phyloP scores from a whole-genome alignment of 2,329 filamentous ascomycete species.

The Meredithiella fracta region DNA sequence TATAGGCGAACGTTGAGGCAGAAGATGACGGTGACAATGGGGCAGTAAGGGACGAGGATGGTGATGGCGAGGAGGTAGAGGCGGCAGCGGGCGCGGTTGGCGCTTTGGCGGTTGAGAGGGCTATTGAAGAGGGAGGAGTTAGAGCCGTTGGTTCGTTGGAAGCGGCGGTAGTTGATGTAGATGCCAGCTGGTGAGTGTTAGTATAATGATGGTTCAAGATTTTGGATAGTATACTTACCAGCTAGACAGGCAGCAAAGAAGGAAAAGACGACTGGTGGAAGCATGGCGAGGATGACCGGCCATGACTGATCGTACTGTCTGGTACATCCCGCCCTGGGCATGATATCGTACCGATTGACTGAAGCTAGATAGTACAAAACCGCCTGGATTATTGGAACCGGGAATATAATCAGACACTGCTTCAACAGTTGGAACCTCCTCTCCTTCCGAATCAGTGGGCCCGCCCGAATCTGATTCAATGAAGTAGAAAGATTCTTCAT shows the following conservation, averaged over 20 bases:
- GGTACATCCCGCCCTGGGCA: conserved; percentile 33
- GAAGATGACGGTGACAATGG: conserved; percentile 28
- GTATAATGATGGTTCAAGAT: conserved; percentile 3
- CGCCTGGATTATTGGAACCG: conserved; percentile 33
- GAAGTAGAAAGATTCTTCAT: conserved; percentile 37
- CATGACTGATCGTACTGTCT: conserved; percentile 29
- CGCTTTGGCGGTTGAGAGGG: conserved; percentile 6
- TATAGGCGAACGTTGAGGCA: conserved; percentile 25
- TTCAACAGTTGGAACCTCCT: conserved; percentile 26
- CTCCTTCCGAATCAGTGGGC: conserved; percentile 26
- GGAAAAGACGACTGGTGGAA: conserved; percentile 29
- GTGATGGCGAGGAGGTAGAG: conserved; percentile 39
- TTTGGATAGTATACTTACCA: conserved; percentile 24
- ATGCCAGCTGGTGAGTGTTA: conserved; percentile 25
- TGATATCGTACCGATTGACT: conserved; percentile 32
- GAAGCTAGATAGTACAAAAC: conserved; percentile 32
- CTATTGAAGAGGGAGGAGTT: conserved; percentile 20
- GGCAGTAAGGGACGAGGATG: conserved; percentile 36
- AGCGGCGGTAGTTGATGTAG: conserved; percentile 31
- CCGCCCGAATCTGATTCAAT: conserved; percentile 29
- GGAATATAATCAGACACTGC: conserved; percentile 39
- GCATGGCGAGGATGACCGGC: conserved; percentile 32
- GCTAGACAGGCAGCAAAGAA: conserved; percentile 31
- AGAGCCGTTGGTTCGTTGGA: conserved; percentile 26
- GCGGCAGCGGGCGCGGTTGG: conserved; percentile 32